Evolutionary conservation across 1,284 basidiomycete species (phyloP).

Genomic region (Retiboletus flavoniger): DNA sequence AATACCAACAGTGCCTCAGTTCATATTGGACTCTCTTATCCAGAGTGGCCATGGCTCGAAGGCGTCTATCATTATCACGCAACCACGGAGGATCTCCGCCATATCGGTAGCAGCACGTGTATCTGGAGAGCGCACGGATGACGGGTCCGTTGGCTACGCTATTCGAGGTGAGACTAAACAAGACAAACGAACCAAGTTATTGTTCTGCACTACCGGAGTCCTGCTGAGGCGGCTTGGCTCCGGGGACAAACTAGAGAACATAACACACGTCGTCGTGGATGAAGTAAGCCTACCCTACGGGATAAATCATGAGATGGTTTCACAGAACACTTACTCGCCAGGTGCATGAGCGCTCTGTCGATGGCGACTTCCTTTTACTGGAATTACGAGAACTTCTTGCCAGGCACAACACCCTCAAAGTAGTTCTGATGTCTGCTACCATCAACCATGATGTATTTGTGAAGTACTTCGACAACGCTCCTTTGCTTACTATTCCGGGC

Average conservation of each 20-base stretch:
- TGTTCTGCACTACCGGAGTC: conserved; percentile 95
- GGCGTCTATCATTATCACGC: conserved; percentile 84
- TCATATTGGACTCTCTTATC: conserved; percentile 85
- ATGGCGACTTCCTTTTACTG: conserved; percentile 88
- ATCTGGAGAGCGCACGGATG: conserved; percentile 80
- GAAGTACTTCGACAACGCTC: conserved; percentile 79
- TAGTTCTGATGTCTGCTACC: conserved; percentile 87
- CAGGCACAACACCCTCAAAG: conserved; percentile 71
- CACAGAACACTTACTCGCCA: conserved; percentile 25
- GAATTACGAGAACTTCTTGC: conserved; percentile 77
- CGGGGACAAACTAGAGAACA: conserved; percentile 68
- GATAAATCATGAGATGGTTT: conserved; percentile 1
- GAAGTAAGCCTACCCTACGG: conserved; percentile 52
- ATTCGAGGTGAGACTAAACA: conserved; percentile 88
- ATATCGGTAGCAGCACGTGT: conserved; percentile 89
- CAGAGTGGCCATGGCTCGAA: conserved; percentile 57
- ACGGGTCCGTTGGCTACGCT: conserved; percentile 84
- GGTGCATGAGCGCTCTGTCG: conserved; percentile 90
- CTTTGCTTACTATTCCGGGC: conserved; percentile 83
- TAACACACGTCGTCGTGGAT: conserved; percentile 89
- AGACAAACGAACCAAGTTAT: conserved; percentile 64
- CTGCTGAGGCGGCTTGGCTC: conserved; percentile 77
- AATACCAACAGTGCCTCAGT: conserved; percentile 71
- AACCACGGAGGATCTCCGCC: conserved; percentile 88
- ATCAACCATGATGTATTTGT: conserved; percentile 86